Percentiles rank a stretch among this genome's conserved stretches.
phyloP scores from a whole-genome alignment of 1,139 yeast species.

The Hanseniaspora uvarum region DNA sequence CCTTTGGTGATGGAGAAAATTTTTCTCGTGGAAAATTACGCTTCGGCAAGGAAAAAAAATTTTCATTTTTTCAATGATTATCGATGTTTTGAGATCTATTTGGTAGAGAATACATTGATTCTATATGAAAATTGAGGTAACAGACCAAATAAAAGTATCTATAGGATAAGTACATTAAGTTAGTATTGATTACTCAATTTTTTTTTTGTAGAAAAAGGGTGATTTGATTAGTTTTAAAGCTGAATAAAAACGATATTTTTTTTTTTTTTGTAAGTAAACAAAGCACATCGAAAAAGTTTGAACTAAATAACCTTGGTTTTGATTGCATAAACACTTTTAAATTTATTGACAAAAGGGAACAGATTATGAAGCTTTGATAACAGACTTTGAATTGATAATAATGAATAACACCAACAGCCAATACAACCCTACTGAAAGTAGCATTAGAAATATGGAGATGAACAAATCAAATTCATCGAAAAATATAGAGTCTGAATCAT shows the following conservation, averaged over 20 bases:
- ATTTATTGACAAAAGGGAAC: not conserved
- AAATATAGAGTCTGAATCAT: slow-evolving; percentile 18
- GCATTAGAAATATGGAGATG: not conserved
- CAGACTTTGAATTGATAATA: not conserved
- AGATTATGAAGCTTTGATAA: not conserved
- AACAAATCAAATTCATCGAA: slow-evolving; percentile 20
- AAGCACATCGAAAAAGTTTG: no score
- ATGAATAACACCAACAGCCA: not conserved
- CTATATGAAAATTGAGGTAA: no score
- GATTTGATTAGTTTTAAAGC: no score
- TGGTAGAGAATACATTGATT: not conserved
- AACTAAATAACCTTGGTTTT: not conserved
- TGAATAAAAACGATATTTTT: no score
- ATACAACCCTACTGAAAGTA: slow-evolving; percentile 8
- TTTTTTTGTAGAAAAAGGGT: no score
- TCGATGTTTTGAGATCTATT: not conserved
- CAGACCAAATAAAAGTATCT: not conserved
- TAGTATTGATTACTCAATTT: no score
- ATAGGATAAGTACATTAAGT: no score
- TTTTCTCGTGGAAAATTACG: not conserved
- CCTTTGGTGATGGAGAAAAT: not conserved
- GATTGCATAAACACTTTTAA: not conserved
- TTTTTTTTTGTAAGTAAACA: no score
- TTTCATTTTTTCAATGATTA: not conserved
- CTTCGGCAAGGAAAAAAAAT: not conserved